A percentile compares a stretch with the other conserved stretches of the same genome.
Evolutionary conservation across 257 asterid species (phyloP).

Genomic region (Gentiana dahurica): DNA sequence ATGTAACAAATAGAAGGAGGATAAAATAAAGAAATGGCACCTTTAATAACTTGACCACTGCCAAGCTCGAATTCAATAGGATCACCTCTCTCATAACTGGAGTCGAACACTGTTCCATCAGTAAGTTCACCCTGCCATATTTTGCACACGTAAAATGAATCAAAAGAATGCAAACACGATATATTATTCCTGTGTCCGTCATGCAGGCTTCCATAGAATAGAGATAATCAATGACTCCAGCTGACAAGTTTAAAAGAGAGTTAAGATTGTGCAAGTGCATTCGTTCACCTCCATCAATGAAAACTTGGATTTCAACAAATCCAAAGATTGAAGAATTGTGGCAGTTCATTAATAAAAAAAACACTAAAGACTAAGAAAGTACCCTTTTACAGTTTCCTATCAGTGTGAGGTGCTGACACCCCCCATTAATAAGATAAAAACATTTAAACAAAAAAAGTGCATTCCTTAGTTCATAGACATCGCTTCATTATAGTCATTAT

Average conservation of each 20-base stretch:
- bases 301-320: no score
- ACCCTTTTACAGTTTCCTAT: neutral
- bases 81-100: conserved; percentile 92
- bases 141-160: neutral
- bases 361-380: neutral
- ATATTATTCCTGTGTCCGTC: neutral
- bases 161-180: neutral
- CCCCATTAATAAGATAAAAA: no score
- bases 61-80: conserved; percentile 94
- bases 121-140: conserved; percentile 83
- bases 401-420: no score
- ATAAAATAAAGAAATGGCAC: conserved; percentile 17
- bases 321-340: neutral
- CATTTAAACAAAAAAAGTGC: no score
- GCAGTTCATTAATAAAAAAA: neutral
- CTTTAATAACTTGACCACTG: conserved; percentile 90
- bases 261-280: neutral
- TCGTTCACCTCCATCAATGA: neutral
- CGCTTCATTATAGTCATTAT: no score
- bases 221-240: neutral
- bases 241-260: neutral
- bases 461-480: no score
- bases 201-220: no score
- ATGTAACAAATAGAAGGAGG: neutral
- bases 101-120: conserved; percentile 94